phyloP scores from a whole-genome alignment of 306 rosid species.

The Gynostemma pentaphyllum region DNA sequence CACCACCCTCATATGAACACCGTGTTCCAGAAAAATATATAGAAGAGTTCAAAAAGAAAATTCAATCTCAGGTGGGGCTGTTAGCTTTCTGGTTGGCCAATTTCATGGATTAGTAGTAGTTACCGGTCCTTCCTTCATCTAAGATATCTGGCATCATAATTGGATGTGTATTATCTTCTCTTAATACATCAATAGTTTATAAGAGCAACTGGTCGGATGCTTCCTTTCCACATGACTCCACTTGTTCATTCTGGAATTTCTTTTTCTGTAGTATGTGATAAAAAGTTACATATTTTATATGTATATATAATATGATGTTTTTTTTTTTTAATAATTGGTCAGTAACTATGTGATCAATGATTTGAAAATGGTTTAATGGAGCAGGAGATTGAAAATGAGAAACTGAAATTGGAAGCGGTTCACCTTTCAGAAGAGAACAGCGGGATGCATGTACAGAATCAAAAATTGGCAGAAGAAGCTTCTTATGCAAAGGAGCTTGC shows the following conservation, averaged over 20 bases:
- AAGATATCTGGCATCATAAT: neutral
- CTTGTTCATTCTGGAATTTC: neutral
- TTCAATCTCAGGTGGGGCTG: conserved; percentile 66
- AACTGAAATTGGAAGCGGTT: conserved; percentile 72
- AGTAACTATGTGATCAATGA: conserved; percentile 6
- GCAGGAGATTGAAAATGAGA: conserved; percentile 92
- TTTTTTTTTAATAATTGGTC: neutral
- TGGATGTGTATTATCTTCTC: neutral
- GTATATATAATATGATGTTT: neutral
- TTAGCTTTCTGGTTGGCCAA: conserved; percentile 2
- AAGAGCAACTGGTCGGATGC: neutral
- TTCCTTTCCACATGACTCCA: neutral
- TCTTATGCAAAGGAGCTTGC: conserved; percentile 96
- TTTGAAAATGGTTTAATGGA: conserved; percentile 8
- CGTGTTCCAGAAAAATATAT: conserved; percentile 37
- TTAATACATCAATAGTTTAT: neutral
- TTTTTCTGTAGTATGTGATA: neutral
- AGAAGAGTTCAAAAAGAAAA: conserved; percentile 68
- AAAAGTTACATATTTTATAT: neutral
- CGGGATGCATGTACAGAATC: conserved; percentile 87
- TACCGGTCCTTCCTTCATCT: neutral
- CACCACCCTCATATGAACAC: conserved; percentile 26
- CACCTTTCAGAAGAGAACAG: conserved; percentile 86
- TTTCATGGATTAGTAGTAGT: neutral
- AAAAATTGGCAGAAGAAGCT: conserved; percentile 95